A percentile compares a stretch with the other conserved stretches of the same genome.
Evolutionary conservation across 1,139 yeast genomes (phyloP).

Genomic region (Saccharomycopsis hybrid): DNA sequence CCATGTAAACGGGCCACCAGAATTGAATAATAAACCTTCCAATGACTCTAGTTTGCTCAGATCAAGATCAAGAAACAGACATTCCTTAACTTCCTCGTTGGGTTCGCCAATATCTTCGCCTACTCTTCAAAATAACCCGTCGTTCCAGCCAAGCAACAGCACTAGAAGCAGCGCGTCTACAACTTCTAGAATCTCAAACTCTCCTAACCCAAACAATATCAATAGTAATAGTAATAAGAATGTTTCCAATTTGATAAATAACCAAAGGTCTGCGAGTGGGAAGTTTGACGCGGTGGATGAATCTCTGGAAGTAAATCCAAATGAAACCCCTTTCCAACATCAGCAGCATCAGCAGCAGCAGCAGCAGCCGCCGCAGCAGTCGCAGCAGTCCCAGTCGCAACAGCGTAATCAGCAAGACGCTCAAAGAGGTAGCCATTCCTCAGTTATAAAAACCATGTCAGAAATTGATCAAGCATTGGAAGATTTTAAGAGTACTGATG

Average conservation of each 20-base stretch:
- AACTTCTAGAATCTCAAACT: conserved; percentile 7
- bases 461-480: conserved; percentile 83
- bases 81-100: conserved; percentile 15
- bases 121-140: neutral
- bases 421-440: conserved; percentile 25
- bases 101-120: conserved; percentile 14
- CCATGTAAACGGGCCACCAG: conserved; percentile 17
- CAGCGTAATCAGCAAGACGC: neutral
- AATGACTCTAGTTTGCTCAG: conserved; percentile 34
- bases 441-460: conserved; percentile 56
- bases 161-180: neutral
- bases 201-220: conserved; percentile 7
- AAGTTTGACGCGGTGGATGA: conserved; percentile 5
- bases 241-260: conserved; percentile 3
- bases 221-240: conserved; percentile 1
- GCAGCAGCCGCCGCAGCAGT: too few relatives aligned
- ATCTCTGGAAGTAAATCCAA: neutral
- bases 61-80: conserved; percentile 48
- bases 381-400: neutral
- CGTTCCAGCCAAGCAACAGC: neutral
- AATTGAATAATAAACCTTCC: conserved; percentile 13
- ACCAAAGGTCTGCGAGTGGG: conserved; percentile 1
- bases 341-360: too few relatives aligned
- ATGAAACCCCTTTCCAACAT: too few relatives aligned
- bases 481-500: conserved; percentile 45